Evolutionary conservation across 2,329 filamentous ascomycete genomes (phyloP), one percentile per base, ranked within the genome.

Genomic region (Rasamsonia emersonii): DNA sequence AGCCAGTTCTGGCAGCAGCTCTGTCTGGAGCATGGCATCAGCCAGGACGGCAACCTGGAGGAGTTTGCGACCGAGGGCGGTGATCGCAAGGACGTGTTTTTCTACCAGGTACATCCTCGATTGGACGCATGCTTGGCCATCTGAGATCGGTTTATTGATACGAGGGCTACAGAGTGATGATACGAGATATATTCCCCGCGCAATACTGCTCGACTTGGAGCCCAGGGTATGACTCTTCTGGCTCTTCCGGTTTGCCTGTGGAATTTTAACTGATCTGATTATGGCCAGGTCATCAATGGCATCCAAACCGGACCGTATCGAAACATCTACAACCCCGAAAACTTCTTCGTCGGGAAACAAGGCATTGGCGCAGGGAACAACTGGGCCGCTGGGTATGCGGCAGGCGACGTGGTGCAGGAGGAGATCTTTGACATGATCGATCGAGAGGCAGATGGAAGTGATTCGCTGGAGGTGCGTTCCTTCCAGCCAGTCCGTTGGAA

Each of bases 391-490:
- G 91, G 91, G 28, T 98, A 98, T 62, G 79, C 91, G 45, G 88
- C 85, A 33, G 91, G 88, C 46, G 88, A 95, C 58, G 71, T 73
- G 26, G 86, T 98, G 13, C 86, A 89, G 48, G 91, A 98, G 59
- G 91, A 98, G 57, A 86, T 98, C 35, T 85, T 98, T 72, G 93
- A 98, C 58, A 98, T 98, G 86, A 94, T 98, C 51, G 91, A 98
- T 56, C 82, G 91, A 39, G 91, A 98, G 59, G 91, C 93, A 10
- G 91, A 98, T 60, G 93, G 93, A 18, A 96, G 89, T 56, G 91
- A 98, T 61, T 95, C 88, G 32, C 71, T 98, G 3, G 91, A 98
- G 69, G 82, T 82, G 58, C 18, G 18, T 13, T n/a, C 9, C 5
- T 29, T 9, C n/a, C n/a, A n/a, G n/a, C n/a, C n/a, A n/a, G 3